phyloP scores from a whole-genome alignment of 2,329 filamentous ascomycete genomes.

The Xylariomycetidae sp. region DNA sequence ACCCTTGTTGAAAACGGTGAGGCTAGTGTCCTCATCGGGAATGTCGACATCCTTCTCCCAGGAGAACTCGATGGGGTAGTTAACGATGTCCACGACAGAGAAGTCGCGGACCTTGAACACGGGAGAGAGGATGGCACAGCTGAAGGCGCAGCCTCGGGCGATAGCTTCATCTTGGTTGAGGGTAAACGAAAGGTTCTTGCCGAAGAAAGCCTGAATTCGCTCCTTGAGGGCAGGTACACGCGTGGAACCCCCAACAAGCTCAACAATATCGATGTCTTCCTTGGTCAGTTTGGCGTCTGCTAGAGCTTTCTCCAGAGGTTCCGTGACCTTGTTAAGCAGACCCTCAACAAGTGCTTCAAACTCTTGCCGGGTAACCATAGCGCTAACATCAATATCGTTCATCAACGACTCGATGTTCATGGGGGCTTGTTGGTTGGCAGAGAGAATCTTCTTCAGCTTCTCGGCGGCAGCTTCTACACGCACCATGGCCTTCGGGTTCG shows the following conservation, averaged over 20 bases:
- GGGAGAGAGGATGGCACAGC: slow-evolving; percentile 93
- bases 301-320: slow-evolving; percentile 83
- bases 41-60: slow-evolving; percentile 99
- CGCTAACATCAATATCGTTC: slow-evolving; percentile 90
- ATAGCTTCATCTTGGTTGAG: slow-evolving; percentile 98
- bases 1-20: slow-evolving; percentile 96
- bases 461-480: slow-evolving; percentile 86
- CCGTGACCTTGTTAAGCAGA: slow-evolving; percentile 66
- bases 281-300: slow-evolving; percentile 86
- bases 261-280: slow-evolving; percentile 89
- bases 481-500: slow-evolving; percentile 82
- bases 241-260: slow-evolving; percentile 91
- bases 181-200: slow-evolving; percentile 89
- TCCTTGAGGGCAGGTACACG: slow-evolving; percentile 93
- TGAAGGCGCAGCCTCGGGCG: slow-evolving; percentile 92
- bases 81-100: slow-evolving; percentile 93
- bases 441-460: slow-evolving; percentile 98
- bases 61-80: slow-evolving; percentile 96
- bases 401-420: slow-evolving; percentile 97
- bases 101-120: slow-evolving; percentile 99
- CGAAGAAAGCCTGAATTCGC: slow-evolving; percentile 83
- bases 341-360: slow-evolving; percentile 88
- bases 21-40: slow-evolving; percentile 93
- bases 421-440: slow-evolving; percentile 87
- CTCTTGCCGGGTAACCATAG: slow-evolving; percentile 89